Evolutionary conservation across 2,329 filamentous ascomycete species (phyloP), one percentile per base, ranked within the genome.

Genomic region (Monosporascus sp.): DNA sequence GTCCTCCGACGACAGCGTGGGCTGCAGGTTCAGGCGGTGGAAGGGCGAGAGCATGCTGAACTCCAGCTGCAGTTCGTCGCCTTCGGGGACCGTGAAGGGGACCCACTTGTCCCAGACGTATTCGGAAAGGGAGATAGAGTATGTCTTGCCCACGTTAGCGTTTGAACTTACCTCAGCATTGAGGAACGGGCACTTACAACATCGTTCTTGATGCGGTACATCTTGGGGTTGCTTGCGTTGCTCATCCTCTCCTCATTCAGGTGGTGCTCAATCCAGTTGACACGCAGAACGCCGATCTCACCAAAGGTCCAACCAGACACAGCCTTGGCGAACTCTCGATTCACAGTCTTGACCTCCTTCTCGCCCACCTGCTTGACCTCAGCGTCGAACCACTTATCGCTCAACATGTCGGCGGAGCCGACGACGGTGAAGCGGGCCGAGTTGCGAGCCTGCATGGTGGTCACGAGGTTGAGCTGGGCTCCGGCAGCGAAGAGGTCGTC

Each of bases 1-100:
- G 64, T 90, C 86, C 52, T 79, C 72, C 1, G 85, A 87, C 26
- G 77, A 78, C 34, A 73, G 71, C 9, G 77, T 70, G 16, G 83
- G 81, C 8, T 75, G 64, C 34, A 99, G 85, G 55, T 85, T 79
- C 36, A 97, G 81, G 43, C 94, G 92, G 76, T 97, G 88, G 84
- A 97, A 97, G 53, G 94, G 93, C 1, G 93, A 97, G 47, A 99
- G 87, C 94, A 97, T 99, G 76, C 86, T 92, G 79, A 97, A 97
- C 73, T 99, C 94, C 57, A 99, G 89, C 73, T 99, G 94, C 36
- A 99, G 69, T 27, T 78, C 80, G 69, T 99, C 94, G 57, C 74
- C 78, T 8, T 79, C 67, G 22, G 90, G 85, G 20, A 88, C 77
- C 41, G 76, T 77, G 74, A 91, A 97, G 46, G 92, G 88, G 6